These are phyloP conservation scores for Camellia japonica DNA, from an alignment of 148 eudicot species.

Conservation along the genomic window DNA sequence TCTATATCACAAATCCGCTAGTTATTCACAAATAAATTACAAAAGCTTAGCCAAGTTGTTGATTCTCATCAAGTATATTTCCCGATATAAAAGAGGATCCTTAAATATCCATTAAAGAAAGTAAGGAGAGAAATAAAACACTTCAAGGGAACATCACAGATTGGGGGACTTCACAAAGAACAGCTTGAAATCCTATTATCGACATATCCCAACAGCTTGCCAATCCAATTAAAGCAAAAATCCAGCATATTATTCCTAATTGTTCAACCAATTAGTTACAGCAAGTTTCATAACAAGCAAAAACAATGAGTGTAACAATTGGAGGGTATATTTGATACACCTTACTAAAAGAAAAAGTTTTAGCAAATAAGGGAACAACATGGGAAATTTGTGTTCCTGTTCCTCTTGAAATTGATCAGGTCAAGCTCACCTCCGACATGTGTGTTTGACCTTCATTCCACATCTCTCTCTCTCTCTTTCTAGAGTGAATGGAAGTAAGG, in stretches of 20 bases:
- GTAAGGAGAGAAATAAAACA: neutral
- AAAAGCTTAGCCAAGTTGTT: neutral
- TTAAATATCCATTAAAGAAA: neutral
- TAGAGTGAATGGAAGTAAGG: no score
- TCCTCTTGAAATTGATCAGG: neutral
- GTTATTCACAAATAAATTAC: neutral
- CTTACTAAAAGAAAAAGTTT: neutral
- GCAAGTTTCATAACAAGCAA: neutral
- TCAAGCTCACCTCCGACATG: neutral
- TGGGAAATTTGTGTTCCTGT: neutral
- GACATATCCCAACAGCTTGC: neutral
- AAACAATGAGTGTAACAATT: neutral
- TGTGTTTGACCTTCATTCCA: neutral
- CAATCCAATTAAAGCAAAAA: neutral
- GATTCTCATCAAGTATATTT: neutral
- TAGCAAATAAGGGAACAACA: neutral
- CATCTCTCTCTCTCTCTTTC: neutral
- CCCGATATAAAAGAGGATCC: neutral
- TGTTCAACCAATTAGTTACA: neutral
- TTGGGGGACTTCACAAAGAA: neutral
- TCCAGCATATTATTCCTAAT: neutral
- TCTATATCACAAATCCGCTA: neutral
- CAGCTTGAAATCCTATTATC: neutral
- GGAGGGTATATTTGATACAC: neutral
- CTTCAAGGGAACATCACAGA: neutral